These are phyloP conservation scores for Albugo laibachii DNA, from an alignment of 352 stramenopile species.

Conservation along the genomic window DNA sequence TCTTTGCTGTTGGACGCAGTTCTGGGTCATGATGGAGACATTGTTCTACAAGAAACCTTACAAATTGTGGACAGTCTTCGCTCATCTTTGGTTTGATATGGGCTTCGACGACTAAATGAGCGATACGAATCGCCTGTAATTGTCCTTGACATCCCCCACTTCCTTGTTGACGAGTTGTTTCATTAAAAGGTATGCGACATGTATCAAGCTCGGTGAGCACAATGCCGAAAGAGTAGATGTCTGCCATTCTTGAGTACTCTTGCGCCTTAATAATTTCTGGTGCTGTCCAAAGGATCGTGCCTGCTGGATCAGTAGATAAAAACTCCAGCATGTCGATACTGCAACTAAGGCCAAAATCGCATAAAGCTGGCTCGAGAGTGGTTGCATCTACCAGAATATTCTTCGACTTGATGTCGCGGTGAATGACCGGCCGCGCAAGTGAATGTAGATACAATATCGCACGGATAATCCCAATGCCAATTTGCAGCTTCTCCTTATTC, in stretches of 20 bases:
- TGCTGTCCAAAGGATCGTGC: slow-evolving; percentile 21
- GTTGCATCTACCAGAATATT: slow-evolving; percentile 23
- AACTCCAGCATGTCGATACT: slow-evolving; percentile 9
- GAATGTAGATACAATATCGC: slow-evolving; percentile 29
- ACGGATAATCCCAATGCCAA: slow-evolving; percentile 20
- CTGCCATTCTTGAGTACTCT: slow-evolving; percentile 18
- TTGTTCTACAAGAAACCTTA: slow-evolving; percentile 14
- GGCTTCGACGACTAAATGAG: slow-evolving; percentile 13
- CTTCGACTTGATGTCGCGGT: slow-evolving; percentile 29
- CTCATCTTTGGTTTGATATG: slow-evolving; percentile 14
- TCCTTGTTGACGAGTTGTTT: too few relatives aligned
- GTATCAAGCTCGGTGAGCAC: slow-evolving; percentile 37
- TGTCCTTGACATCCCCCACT: neutral
- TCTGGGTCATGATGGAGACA: slow-evolving; percentile 19
- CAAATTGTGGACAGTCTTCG: slow-evolving; percentile 16
- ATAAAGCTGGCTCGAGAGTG: slow-evolving; percentile 22
- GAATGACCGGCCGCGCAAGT: slow-evolving; percentile 17
- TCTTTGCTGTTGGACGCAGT: slow-evolving; percentile 12
- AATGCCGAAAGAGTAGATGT: slow-evolving; percentile 37
- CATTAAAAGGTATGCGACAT: slow-evolving; percentile 1
- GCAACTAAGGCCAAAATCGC: slow-evolving; percentile 21
- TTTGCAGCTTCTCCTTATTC: slow-evolving; percentile 21
- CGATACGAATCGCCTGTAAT: slow-evolving; percentile 10
- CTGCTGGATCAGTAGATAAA: slow-evolving; percentile 6
- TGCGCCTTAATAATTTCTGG: slow-evolving; percentile 22